Base-by-base conservation (phyloP, 371 early-diverging fungal genomes). In the Zancudomyces culisetae region DNA sequence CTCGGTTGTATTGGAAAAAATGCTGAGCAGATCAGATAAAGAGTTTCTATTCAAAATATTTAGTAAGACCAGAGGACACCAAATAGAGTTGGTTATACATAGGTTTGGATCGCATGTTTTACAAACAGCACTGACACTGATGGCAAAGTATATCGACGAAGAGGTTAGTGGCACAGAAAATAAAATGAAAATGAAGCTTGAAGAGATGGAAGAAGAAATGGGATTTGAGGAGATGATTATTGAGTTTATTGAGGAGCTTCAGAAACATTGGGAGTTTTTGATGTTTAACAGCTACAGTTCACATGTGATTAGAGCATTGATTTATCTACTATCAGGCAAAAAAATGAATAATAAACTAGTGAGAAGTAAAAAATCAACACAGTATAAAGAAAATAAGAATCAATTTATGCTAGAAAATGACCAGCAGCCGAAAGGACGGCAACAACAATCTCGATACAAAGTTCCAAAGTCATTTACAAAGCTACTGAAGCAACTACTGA, bases 21-120 rank as follows among this genome's bases (percentile, higher is more conserved):
- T 90, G 29, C 58, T 90, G 6, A 63, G 72, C 39, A 55, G 74
- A 6, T 81, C 87, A 1, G 74, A 77, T 54, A 78, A 78, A 56
- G 76, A 77, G 48, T 83, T 83, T 57, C 63, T 87, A 28, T 73
- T 83, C 26, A 73, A 80, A 4, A 78, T 85, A 53, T 69, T 77
- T 58, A 74, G 77, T 59, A 69, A 73, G 41, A 60, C 84, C 21
- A 71, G 67, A 46, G 83, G 85, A 53, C 72, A 77, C 68, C 76
- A 67, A 47, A 66, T 78, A 21, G 74, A 75, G 53, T 68, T 87
- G 42, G 81, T 84, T 42, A 72, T 78, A 3, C 85, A 90, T 62
- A 79, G 81, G 45, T 87, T 83, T 54, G 87, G 81, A 3, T 87
- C 87, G 1, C 90, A 90, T 48, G 87, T 86, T 1, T 73, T 75